Conservation (phyloP, 768 basidiomycete species). For the Suillus alpinus region DNA sequence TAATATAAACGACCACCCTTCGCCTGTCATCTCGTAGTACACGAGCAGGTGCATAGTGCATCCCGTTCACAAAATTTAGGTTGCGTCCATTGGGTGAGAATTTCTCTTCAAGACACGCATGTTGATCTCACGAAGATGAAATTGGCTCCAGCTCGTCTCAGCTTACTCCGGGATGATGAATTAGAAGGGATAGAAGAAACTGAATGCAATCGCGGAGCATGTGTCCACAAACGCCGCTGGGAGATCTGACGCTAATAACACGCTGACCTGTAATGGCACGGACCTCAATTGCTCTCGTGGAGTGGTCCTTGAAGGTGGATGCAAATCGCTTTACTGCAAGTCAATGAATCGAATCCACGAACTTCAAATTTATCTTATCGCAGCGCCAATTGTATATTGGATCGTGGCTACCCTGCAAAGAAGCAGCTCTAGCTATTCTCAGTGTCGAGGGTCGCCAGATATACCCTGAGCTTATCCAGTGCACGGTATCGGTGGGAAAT, state of each 20-base stretch:
- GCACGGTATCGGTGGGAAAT: conserved; percentile 69
- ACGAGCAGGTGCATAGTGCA: neutral
- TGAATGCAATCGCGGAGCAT: neutral
- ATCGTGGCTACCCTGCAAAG: neutral
- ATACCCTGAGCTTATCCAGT: conserved; percentile 51
- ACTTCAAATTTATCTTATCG: neutral
- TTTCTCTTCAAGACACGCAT: neutral
- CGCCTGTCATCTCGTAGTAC: neutral
- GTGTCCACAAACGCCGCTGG: neutral
- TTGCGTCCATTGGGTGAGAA: neutral
- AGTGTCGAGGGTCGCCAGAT: conserved; percentile 28
- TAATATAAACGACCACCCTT: neutral
- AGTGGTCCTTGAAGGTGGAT: neutral
- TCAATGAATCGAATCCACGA: neutral
- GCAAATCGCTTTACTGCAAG: neutral
- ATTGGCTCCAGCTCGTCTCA: neutral
- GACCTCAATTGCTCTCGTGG: neutral
- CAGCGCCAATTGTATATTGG: neutral
- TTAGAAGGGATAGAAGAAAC: neutral
- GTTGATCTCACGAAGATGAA: neutral
- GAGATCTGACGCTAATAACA: neutral
- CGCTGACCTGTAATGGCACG: neutral
- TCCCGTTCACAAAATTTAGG: neutral
- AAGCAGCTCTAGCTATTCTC: neutral
- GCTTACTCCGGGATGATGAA: neutral